phyloP scores from a whole-genome alignment of 2,329 filamentous ascomycete genomes.

The Fusarium sp. region DNA sequence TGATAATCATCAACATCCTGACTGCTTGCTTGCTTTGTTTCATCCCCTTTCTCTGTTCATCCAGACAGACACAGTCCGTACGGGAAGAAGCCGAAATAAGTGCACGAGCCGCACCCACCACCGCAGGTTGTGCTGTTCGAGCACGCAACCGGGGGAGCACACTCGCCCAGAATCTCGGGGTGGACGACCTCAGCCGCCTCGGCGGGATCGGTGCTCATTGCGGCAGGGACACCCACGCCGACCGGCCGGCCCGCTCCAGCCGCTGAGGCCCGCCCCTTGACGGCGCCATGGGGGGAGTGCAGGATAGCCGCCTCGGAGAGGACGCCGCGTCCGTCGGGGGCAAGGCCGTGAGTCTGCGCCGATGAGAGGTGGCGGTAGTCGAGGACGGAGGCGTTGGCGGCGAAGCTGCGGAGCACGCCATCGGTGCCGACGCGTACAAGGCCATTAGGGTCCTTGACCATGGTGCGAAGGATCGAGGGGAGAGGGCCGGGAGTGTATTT shows the following conservation, averaged over 20 bases:
- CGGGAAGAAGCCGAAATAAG: constrained; percentile 22
- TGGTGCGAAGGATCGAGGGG: background rate
- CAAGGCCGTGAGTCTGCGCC: background rate
- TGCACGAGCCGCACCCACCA: constrained; percentile 19
- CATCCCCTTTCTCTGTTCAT: background rate
- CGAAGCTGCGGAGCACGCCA: constrained; percentile 14
- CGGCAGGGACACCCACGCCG: background rate
- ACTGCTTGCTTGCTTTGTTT: background rate
- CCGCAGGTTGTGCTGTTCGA: constrained; percentile 21
- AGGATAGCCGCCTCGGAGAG: background rate
- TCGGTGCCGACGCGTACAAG: background rate
- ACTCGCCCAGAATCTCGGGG: constrained; percentile 11
- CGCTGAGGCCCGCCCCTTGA: background rate
- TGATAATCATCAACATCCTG: background rate
- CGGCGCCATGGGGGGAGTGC: background rate
- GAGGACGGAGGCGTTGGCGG: constrained; percentile 9
- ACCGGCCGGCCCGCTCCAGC: background rate
- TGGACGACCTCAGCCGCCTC: background rate
- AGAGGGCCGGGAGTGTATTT: constrained; percentile 3
- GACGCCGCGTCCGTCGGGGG: background rate
- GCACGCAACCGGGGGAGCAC: constrained; percentile 18
- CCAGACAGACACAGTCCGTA: constrained; percentile 20
- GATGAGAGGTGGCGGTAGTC: constrained; percentile 4
- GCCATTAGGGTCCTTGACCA: constrained; percentile 9
- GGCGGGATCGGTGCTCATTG: constrained; percentile 1